These are phyloP conservation scores for Trichosporon coremiiforme DNA, from an alignment of 1,284 basidiomycete genomes.

Conservation along the genomic window DNA sequence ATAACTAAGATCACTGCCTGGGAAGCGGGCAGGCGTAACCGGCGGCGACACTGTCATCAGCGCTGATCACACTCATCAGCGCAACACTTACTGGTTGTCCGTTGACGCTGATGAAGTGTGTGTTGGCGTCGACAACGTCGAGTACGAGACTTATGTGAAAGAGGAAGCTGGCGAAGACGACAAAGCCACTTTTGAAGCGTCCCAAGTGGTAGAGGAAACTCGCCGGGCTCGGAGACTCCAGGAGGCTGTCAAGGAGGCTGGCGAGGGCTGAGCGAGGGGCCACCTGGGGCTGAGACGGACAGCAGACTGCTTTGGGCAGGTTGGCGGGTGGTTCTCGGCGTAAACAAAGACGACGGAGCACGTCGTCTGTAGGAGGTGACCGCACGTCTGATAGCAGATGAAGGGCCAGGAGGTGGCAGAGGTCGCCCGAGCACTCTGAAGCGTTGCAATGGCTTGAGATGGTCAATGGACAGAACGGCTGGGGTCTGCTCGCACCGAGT, in stretches of 20 bases:
- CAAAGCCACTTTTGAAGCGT: slow-evolving; percentile 6
- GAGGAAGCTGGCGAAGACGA: background rate
- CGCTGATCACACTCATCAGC: background rate
- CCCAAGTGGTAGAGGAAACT: background rate
- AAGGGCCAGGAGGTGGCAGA: background rate
- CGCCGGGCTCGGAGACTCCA: background rate
- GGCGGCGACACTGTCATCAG: slow-evolving; percentile 15
- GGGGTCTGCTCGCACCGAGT: background rate
- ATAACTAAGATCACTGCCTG: background rate
- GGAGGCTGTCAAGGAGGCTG: background rate
- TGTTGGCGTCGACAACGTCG: background rate
- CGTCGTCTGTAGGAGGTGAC: background rate
- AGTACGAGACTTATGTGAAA: background rate
- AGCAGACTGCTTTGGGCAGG: background rate
- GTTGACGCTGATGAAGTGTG: slow-evolving; percentile 4
- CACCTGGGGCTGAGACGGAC: background rate
- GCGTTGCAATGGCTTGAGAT: background rate
- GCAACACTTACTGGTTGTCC: background rate
- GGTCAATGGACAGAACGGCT: background rate
- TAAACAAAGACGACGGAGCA: background rate
- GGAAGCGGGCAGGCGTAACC: background rate
- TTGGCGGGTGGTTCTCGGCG: background rate
- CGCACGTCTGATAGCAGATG: background rate
- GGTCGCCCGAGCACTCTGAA: slow-evolving; percentile 15
- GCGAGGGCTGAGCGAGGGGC: background rate